These are phyloP conservation scores for Heimioporus sp. DNA, from an alignment of 768 basidiomycete genomes.

Conservation along the genomic window DNA sequence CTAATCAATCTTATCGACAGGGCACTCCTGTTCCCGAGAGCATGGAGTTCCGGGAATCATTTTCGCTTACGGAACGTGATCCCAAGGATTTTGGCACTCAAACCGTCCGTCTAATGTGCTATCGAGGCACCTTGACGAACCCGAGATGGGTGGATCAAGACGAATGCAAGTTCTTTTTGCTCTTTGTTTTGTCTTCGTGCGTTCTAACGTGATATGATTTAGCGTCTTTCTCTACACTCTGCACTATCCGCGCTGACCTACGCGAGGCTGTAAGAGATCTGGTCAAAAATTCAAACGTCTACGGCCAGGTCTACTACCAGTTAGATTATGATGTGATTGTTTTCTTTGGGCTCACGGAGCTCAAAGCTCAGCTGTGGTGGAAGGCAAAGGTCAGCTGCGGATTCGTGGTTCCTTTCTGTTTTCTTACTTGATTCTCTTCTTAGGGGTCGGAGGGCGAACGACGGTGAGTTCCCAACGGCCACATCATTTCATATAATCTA, in stretches of 20 bases:
- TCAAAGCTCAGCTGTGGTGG: conserved; percentile 10
- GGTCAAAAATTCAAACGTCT: background rate
- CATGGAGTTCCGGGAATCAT: conserved; percentile 10
- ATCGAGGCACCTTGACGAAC: conserved; percentile 1
- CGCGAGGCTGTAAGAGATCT: background rate
- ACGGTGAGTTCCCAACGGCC: no score
- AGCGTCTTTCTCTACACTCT: conserved; percentile 7
- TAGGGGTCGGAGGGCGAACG: no score
- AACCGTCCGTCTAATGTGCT: conserved; percentile 4
- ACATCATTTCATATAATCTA: no score
- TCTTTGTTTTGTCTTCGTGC: no score
- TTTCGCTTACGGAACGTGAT: conserved; percentile 2
- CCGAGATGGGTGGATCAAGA: conserved; percentile 15
- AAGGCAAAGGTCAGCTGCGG: background rate
- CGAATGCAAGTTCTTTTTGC: background rate
- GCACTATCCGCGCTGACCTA: conserved; percentile 3
- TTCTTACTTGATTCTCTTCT: no score
- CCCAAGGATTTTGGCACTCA: conserved; percentile 3
- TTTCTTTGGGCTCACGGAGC: conserved; percentile 7
- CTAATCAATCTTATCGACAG: background rate
- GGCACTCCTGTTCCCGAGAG: background rate
- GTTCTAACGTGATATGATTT: background rate
- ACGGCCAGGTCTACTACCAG: conserved; percentile 5
- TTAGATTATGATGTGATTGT: conserved; percentile 15
- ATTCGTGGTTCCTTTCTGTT: no score